These are phyloP conservation scores for Rhododendron griersonianum DNA, from an alignment of 148 eudicot genomes.

Conservation along the genomic window DNA sequence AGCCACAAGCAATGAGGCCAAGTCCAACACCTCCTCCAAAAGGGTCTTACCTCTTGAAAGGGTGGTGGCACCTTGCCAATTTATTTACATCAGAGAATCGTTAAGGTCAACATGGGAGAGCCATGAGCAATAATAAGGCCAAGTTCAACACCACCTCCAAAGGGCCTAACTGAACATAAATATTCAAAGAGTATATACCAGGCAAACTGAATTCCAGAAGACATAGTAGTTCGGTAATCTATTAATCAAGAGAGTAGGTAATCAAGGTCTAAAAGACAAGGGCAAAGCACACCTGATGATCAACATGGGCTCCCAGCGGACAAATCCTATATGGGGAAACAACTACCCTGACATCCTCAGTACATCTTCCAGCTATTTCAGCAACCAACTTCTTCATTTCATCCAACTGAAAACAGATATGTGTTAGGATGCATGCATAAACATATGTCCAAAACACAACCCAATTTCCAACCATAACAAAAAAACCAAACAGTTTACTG, in stretches of 20 bases:
- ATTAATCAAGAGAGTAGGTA: not conserved
- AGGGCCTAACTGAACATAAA: not conserved
- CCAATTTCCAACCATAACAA: not conserved
- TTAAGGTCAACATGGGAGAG: not conserved
- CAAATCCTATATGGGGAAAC: slow-evolving; percentile 95
- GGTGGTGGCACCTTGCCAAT: not conserved
- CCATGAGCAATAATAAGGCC: not conserved
- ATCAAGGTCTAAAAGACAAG: not conserved
- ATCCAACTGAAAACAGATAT: slow-evolving; percentile 44
- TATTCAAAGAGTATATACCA: not conserved
- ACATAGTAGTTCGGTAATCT: not conserved
- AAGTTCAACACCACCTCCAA: not conserved
- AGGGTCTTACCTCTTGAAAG: not conserved
- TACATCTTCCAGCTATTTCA: slow-evolving; percentile 50
- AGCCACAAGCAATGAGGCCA: not conserved
- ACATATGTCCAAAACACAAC: not conserved
- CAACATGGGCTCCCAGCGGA: slow-evolving; percentile 98
- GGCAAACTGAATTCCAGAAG: not conserved
- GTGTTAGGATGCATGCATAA: not conserved
- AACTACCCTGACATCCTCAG: slow-evolving; percentile 64
- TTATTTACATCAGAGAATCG: not conserved
- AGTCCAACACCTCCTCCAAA: not conserved
- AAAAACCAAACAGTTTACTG: not conserved
- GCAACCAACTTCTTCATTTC: slow-evolving; percentile 54
- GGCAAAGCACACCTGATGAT: slow-evolving; percentile 69